phyloP scores from a whole-genome alignment of 345 rosid genomes.

The Ceriops tagal region DNA sequence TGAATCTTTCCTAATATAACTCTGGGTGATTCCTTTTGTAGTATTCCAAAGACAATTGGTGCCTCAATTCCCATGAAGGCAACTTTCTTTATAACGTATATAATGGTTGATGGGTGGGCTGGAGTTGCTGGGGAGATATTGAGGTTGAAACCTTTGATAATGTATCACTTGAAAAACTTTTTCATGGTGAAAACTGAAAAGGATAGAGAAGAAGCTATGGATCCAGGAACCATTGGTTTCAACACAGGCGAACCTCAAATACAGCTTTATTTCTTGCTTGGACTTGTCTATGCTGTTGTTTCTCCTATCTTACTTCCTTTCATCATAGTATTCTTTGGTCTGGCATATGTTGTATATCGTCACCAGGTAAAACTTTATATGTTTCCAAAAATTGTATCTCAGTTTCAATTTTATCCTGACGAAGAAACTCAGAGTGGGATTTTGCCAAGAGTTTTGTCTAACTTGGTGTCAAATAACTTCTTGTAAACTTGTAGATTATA shows the following conservation, averaged over 20 bases:
- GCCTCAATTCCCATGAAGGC: slow-evolving; percentile 96
- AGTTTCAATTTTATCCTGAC: too few species aligned
- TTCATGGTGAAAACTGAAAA: slow-evolving; percentile 90
- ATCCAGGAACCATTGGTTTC: slow-evolving; percentile 88
- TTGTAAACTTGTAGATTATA: slow-evolving; percentile 50
- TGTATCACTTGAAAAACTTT: slow-evolving; percentile 73
- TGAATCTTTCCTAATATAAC: background rate
- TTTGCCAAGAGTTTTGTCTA: too few species aligned
- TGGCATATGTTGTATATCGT: slow-evolving; percentile 85
- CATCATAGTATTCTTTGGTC: slow-evolving; percentile 68
- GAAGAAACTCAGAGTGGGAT: too few species aligned
- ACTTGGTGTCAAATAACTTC: background rate
- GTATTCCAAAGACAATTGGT: slow-evolving; percentile 86
- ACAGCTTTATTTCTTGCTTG: slow-evolving; percentile 92
- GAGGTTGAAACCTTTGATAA: slow-evolving; percentile 70
- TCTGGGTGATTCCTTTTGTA: slow-evolving; percentile 24
- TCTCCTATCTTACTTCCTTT: slow-evolving; percentile 88
- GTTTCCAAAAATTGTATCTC: background rate
- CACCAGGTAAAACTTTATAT: slow-evolving; percentile 59
- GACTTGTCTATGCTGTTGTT: slow-evolving; percentile 86
- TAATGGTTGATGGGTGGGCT: slow-evolving; percentile 99
- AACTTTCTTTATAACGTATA: slow-evolving; percentile 88
- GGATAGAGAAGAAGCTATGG: slow-evolving; percentile 96
- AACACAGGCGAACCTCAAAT: slow-evolving; percentile 91
- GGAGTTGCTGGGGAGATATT: slow-evolving; percentile 94